Base-by-base conservation (phyloP, 139 green algal genomes). In the Deuterostichococcus epilithicus region DNA sequence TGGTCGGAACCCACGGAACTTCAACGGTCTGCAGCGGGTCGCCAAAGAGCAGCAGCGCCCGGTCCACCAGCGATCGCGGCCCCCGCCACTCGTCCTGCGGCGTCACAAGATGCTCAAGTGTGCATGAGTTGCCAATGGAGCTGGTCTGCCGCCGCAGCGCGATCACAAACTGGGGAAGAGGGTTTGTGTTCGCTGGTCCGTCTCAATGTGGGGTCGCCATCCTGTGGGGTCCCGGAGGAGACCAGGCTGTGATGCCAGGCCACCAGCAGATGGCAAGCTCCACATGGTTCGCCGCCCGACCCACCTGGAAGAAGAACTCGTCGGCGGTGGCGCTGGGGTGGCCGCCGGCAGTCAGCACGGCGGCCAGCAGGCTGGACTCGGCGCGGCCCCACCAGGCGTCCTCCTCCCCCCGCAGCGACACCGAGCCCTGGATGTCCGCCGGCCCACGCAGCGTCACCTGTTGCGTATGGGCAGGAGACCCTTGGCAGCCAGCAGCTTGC, bases 11-110 rank as follows among this genome's bases (percentile, higher is more conserved):
- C 66, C 80, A 91, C 3, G 84, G 79, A 32, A 91, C 78, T 3
- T 84, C 84, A 68, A 91, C 87, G 68, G 84, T 60, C 78, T 86
- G 72, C 82, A 91, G 71, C 22, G 84, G 84, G 68, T 89, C 84
- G 23, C 86, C 84, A 37, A 91, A 66, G 26, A 85, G 47, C 72
- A 91, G 76, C 81, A 90, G 73, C 68, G 89, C n/a, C 78, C 75
- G 76, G 44, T 85, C 81, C 6, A 32, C 33, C 45, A 82, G 25
- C 2, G 47, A 68, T 26, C 18, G 73, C 0, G 86, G 84, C 0
- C 80, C 80, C 44, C 67, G 22, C 87, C 87, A 91, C 28, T 70
- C 34, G 67, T 90, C 87, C 79, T 86, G 81, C n/a, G n/a, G n/a
- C n/a, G n/a, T n/a, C n/a, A n/a, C n/a, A n/a, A n/a, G n/a, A n/a